Evolutionary conservation across 176 grass and related monocot species (phyloP).

Genomic region (Calamus simplicifolius): DNA sequence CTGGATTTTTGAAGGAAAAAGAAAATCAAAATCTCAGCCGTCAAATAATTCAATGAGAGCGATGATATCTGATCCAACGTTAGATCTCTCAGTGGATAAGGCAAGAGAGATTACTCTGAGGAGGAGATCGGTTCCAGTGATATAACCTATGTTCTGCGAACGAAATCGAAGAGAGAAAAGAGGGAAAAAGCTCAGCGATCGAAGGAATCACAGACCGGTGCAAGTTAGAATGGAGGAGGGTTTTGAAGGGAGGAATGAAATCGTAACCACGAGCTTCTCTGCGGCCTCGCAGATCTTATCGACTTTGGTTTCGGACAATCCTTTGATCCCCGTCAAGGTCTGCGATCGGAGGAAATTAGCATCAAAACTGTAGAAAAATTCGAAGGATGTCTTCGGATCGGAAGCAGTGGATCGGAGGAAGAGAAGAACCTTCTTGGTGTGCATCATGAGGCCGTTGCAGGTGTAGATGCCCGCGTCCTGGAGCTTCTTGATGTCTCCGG

Average conservation of each 20-base stretch:
- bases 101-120: slow-evolving; percentile 29
- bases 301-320: slow-evolving; percentile 84
- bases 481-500: slow-evolving; percentile 90
- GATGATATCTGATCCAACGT: not conserved
- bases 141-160: slow-evolving; percentile 60
- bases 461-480: slow-evolving; percentile 97
- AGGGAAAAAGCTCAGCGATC: no score
- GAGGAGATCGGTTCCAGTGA: slow-evolving; percentile 79
- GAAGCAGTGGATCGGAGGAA: not conserved
- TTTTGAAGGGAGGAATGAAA: slow-evolving; percentile 3
- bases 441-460: slow-evolving; percentile 99
- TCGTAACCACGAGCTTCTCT: slow-evolving; percentile 67
- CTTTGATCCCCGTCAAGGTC: slow-evolving; percentile 88
- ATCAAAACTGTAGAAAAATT: not conserved
- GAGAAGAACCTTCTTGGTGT: slow-evolving; percentile 76
- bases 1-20: slow-evolving; percentile 25
- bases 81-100: no score
- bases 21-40: not conserved
- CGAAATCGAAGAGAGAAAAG: not conserved
- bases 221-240: slow-evolving; percentile 1
- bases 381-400: not conserved
- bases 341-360: slow-evolving; percentile 12
- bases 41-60: not conserved
- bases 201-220: no score
- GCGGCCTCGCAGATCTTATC: slow-evolving; percentile 88